phyloP scores from a whole-genome alignment of 2,329 filamentous ascomycete genomes.

The Hypoxylon sp. region DNA sequence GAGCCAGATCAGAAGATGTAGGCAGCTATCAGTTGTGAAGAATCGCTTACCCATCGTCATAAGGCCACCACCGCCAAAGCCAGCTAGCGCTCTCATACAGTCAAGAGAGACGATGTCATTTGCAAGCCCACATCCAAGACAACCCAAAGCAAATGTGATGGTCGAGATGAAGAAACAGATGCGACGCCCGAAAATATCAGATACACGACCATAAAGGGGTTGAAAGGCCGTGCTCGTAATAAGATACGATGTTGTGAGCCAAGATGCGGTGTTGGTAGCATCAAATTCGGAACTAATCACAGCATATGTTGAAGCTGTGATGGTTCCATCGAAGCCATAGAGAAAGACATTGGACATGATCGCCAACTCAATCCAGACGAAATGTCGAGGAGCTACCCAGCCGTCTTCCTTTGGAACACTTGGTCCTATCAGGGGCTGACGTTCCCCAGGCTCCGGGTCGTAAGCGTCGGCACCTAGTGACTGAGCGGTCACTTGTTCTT shows the following conservation, averaged over 20 bases:
- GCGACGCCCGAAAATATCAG: slow-evolving; percentile 77
- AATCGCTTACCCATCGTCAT: slow-evolving; percentile 74
- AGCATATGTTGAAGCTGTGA: slow-evolving; percentile 81
- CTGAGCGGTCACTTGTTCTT: neutral
- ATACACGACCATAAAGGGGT: slow-evolving; percentile 78
- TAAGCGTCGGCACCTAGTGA: neutral
- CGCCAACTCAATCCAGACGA: slow-evolving; percentile 71
- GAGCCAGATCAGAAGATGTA: slow-evolving; percentile 44
- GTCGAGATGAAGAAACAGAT: slow-evolving; percentile 76
- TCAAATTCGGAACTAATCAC: slow-evolving; percentile 82
- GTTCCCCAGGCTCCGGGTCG: slow-evolving; percentile 25
- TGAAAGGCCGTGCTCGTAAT: slow-evolving; percentile 80
- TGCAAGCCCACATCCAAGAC: slow-evolving; percentile 75
- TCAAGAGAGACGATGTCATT: slow-evolving; percentile 72
- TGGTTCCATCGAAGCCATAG: slow-evolving; percentile 78
- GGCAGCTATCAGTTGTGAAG: slow-evolving; percentile 20
- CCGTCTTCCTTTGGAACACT: slow-evolving; percentile 41
- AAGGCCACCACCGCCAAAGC: slow-evolving; percentile 77
- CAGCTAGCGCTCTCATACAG: slow-evolving; percentile 75
- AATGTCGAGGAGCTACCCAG: slow-evolving; percentile 67
- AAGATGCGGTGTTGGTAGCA: slow-evolving; percentile 79
- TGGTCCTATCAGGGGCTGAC: slow-evolving; percentile 35
- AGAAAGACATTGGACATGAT: slow-evolving; percentile 77
- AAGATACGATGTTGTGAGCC: slow-evolving; percentile 81
- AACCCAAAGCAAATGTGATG: slow-evolving; percentile 72